Percentiles rank a stretch among this genome's conserved stretches.
Evolutionary conservation across 768 basidiomycete species (phyloP).

Genomic region (Galerina marginata): DNA sequence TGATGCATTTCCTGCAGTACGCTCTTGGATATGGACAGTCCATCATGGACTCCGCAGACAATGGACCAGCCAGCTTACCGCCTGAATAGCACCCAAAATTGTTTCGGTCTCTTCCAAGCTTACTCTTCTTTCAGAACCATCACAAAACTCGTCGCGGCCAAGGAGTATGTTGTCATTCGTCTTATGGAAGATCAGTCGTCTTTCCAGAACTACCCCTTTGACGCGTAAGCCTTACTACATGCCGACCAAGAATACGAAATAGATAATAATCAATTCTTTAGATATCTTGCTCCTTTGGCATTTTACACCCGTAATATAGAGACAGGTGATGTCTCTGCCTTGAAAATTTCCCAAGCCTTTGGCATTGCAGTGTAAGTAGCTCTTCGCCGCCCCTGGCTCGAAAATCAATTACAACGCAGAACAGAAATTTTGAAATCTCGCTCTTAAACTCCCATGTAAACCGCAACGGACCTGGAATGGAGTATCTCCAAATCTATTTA

Average conservation of each 20-base stretch:
- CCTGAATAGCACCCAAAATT: conserved; percentile 1
- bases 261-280: background rate
- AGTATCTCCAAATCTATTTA: background rate
- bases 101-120: background rate
- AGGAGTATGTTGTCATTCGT: background rate
- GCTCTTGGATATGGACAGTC: conserved; percentile 1
- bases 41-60: background rate
- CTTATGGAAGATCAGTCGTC: background rate
- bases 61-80: background rate
- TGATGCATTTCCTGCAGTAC: background rate
- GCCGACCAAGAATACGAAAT: background rate
- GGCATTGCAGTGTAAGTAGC: conserved; percentile 5
- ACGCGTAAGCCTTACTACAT: background rate
- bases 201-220: conserved; percentile 5
- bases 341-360: background rate
- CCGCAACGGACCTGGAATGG: background rate
- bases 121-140: background rate
- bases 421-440: conserved; percentile 13
- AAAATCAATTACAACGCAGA: background rate
- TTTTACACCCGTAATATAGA: background rate
- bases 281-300: conserved; percentile 2
- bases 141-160: background rate
- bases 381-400: too few species aligned
- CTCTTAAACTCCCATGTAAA: background rate
- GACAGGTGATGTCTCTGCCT: background rate